Evolutionary conservation across 83 land plant genomes (phyloP).

Genomic region (Diphasiastrum complanatum): DNA sequence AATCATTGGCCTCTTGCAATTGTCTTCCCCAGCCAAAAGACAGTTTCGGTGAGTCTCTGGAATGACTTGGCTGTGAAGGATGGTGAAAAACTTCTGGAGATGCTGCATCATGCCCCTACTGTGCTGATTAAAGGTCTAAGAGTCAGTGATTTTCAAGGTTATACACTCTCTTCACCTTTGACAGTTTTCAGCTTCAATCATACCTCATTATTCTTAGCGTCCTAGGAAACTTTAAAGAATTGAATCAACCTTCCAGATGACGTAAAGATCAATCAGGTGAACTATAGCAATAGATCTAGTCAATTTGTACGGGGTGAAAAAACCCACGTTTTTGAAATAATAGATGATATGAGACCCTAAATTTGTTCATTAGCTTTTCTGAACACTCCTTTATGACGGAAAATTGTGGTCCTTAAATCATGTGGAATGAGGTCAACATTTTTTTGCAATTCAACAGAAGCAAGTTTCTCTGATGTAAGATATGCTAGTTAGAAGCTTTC

Average conservation of each 20-base stretch:
- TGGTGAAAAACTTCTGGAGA: slow-evolving; percentile 68
- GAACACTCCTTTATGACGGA: too few species aligned
- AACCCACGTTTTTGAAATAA: not conserved
- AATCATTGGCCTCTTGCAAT: not conserved
- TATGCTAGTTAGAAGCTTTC: too few species aligned
- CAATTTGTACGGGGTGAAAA: too few species aligned
- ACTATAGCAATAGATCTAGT: too few species aligned
- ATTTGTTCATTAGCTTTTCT: not conserved
- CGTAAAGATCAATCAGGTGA: too few species aligned
- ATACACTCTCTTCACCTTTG: too few species aligned
- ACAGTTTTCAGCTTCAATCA: not conserved
- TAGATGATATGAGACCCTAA: not conserved
- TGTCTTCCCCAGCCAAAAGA: slow-evolving; percentile 54
- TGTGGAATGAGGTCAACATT: too few species aligned
- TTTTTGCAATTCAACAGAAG: too few species aligned
- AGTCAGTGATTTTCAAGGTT: slow-evolving; percentile 91
- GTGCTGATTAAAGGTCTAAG: slow-evolving; percentile 62
- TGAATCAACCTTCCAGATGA: too few species aligned
- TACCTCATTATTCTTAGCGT: not conserved
- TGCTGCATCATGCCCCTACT: slow-evolving; percentile 52
- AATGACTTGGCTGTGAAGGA: slow-evolving; percentile 64
- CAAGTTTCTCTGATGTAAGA: too few species aligned
- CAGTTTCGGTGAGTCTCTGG: slow-evolving; percentile 79
- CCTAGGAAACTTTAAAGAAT: not conserved
- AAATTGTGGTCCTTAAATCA: too few species aligned